These are phyloP conservation scores for Tolypocladium endophyticum DNA, from an alignment of 2,329 filamentous ascomycete species.

Conservation along the genomic window DNA sequence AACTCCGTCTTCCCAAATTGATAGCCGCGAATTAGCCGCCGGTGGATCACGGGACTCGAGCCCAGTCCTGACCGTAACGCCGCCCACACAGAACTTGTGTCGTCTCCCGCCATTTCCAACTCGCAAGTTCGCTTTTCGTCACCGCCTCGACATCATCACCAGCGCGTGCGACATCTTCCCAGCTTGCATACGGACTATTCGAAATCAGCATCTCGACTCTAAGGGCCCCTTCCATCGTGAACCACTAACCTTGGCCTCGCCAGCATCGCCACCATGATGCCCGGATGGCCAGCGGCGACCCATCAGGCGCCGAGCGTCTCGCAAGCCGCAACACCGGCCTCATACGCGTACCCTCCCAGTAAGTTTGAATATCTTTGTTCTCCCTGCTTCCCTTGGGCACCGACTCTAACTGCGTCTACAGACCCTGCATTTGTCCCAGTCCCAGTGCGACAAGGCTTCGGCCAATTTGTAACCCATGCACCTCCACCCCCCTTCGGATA, in stretches of 20 bases:
- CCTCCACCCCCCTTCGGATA: conserved; percentile 20
- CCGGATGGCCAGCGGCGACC: conserved; percentile 23
- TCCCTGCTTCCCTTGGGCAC: not conserved
- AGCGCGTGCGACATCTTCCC: not conserved
- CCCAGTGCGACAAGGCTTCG: conserved; percentile 50
- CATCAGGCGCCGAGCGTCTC: conserved; percentile 31
- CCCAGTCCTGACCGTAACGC: not conserved
- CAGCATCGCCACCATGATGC: conserved; percentile 19
- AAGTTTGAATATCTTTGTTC: conserved; percentile 10
- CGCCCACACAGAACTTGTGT: not conserved
- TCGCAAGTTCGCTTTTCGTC: not conserved
- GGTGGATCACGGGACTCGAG: not conserved
- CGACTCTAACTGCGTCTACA: conserved; percentile 15
- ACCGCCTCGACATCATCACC: not conserved
- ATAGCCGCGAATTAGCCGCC: not conserved
- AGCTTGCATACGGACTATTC: not conserved
- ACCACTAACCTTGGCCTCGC: conserved; percentile 4
- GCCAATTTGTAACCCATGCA: conserved; percentile 29
- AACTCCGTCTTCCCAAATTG: not conserved
- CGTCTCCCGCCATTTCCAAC: not conserved
- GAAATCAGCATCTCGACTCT: not conserved
- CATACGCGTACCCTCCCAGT: conserved; percentile 29
- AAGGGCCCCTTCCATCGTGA: not conserved
- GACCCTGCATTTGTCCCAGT: conserved; percentile 51
- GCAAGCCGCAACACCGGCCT: conserved; percentile 20